Base-by-base conservation (phyloP, 768 basidiomycete genomes). In the Rhizopogon vinicolor region DNA sequence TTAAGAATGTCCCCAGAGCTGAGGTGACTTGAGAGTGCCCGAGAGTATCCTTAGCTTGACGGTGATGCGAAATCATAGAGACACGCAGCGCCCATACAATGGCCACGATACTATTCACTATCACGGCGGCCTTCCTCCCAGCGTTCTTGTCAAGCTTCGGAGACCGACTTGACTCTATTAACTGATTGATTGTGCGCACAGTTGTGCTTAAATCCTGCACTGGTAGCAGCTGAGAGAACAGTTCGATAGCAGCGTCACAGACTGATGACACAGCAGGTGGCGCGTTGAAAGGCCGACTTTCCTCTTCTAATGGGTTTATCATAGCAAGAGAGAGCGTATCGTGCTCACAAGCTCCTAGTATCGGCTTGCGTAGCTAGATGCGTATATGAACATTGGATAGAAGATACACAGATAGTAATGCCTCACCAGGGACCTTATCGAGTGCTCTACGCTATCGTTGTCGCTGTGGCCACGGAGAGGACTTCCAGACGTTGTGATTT, bases 201-300 rank as follows among this genome's bases (percentile, higher is more conserved):
- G 80, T 81, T 0, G 83, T 77, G 3, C 76, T 54, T 2, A 84
- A 69, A 60, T 91, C 91, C 68, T 97, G 95, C 22, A 86, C 69
- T 1, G 91, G 86, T 28, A 97, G 79, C 39, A 97, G 72, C 37
- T 81, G 78, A 0, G 91, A 77, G 62, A 98, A 98, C 2, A 98
- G 77, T 42, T 89, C 84, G n/a, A 98, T 86, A 0, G 93, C 89
- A 6, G 88, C 84, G 66, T 98, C 91, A 28, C 97, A 89, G 9
- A 93, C 89, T 5, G 89, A 83, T 0, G 92, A 93, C 0, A 82
- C 78, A 2, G 94, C 76, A 2, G 94, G 86, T 7, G 90, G 84
- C 7, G 89, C 82, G 62, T 87, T 86, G 3, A 80, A 70, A 42
- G 77, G 63, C 12, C 65, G 62, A 49, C 79, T 79, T 54, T 81